Evolutionary conservation across 73 alveolate genomes (phyloP).

Genomic region (Paramecium pentaurelia): DNA sequence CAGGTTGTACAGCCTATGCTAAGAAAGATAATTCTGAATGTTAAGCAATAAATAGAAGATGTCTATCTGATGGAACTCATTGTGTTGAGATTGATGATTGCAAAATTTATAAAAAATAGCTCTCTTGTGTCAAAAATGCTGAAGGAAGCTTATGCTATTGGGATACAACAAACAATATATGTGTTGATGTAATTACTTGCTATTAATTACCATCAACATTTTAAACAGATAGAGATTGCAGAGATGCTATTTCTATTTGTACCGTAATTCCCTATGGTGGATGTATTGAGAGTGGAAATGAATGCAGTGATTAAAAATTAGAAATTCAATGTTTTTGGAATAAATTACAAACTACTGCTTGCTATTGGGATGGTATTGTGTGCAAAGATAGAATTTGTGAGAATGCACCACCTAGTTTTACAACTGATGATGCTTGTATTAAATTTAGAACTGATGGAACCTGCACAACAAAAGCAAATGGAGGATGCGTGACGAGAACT

Average conservation of each 20-base stretch:
- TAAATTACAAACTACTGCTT: neutral
- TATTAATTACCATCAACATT: neutral
- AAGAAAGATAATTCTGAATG: neutral
- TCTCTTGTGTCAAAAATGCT: neutral
- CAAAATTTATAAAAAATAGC: neutral
- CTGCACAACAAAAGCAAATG: neutral
- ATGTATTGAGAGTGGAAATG: neutral
- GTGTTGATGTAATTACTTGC: neutral
- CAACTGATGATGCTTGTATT: neutral
- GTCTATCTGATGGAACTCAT: neutral
- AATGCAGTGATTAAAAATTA: neutral
- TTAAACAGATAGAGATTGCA: neutral
- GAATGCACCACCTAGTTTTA: neutral
- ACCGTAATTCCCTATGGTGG: neutral
- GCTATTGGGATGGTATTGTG: neutral
- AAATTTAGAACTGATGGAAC: neutral
- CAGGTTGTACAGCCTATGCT: neutral
- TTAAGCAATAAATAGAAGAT: neutral
- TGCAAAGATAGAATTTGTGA: slow-evolving; percentile 1
- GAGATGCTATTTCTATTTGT: neutral
- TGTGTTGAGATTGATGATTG: neutral
- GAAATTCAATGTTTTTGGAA: neutral
- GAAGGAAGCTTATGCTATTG: neutral
- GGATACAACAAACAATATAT: neutral
- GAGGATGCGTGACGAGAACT: neutral